A percentile compares a stretch with the other conserved stretches of the same genome.
Evolutionary conservation across 2,329 filamentous ascomycete genomes (phyloP).

Genomic region (Grosmannia serpens): DNA sequence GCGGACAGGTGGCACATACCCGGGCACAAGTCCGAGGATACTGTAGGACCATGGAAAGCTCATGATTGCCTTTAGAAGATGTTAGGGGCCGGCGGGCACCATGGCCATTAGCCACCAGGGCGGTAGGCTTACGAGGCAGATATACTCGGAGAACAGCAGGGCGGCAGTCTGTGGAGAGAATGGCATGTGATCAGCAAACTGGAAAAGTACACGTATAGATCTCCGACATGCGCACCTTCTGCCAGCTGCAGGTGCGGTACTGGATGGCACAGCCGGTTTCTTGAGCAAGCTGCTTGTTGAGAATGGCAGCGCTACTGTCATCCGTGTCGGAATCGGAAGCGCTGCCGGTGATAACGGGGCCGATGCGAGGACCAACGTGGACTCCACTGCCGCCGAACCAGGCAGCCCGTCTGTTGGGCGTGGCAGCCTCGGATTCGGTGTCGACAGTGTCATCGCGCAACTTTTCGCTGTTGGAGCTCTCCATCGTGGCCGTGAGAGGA

Average conservation of each 20-base stretch:
- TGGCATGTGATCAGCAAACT: background rate
- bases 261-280: slow-evolving; percentile 74
- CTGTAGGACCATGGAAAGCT: slow-evolving; percentile 93
- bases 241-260: slow-evolving; percentile 89
- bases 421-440: slow-evolving; percentile 7
- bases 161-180: slow-evolving; percentile 55
- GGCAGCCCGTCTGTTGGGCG: slow-evolving; percentile 19
- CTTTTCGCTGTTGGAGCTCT: slow-evolving; percentile 3
- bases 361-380: slow-evolving; percentile 39
- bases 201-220: background rate
- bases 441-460: background rate
- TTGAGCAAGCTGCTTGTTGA: slow-evolving; percentile 59
- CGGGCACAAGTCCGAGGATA: slow-evolving; percentile 74
- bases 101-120: background rate
- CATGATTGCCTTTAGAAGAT: slow-evolving; percentile 58
- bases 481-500: slow-evolving; percentile 10
- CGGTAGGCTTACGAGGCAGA: slow-evolving; percentile 49
- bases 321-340: slow-evolving; percentile 27
- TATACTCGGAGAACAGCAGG: slow-evolving; percentile 88
- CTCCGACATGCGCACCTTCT: slow-evolving; percentile 47
- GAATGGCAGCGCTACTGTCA: slow-evolving; percentile 35
- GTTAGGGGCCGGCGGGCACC: background rate
- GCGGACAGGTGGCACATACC: slow-evolving; percentile 22
- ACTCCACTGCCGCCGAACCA: slow-evolving; percentile 29
- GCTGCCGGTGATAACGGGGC: slow-evolving; percentile 27